phyloP scores from a whole-genome alignment of 108 stramenopile genomes.

The Skeletonema marinoi region DNA sequence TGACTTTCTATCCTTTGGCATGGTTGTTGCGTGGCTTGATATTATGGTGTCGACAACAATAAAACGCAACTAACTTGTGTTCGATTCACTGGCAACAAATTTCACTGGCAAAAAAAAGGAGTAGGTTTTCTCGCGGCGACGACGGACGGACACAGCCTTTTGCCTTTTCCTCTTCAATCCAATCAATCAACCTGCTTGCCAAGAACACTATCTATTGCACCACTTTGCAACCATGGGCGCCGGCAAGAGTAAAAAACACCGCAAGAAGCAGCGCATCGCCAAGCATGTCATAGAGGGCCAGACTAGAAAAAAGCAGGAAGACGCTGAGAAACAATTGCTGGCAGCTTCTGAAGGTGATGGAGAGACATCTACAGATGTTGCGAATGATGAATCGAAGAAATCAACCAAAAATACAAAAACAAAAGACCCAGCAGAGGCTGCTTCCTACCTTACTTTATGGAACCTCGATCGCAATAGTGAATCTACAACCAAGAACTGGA shows the following conservation, averaged over 20 bases:
- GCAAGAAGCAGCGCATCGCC: constrained; percentile 75
- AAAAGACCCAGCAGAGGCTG: constrained; percentile 68
- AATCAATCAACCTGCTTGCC: background rate
- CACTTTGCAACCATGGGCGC: constrained; percentile 27
- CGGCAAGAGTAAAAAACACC: constrained; percentile 47
- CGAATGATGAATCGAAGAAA: constrained; percentile 14
- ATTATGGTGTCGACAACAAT: too few relatives aligned
- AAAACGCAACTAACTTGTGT: too few relatives aligned
- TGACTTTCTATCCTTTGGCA: constrained; percentile 35
- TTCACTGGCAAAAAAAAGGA: too few relatives aligned
- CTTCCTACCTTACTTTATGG: constrained; percentile 69
- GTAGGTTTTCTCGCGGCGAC: too few relatives aligned
- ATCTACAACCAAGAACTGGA: constrained; percentile 56
- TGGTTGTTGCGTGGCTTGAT: constrained; percentile 2
- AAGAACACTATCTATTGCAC: background rate
- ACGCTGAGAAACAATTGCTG: constrained; percentile 18
- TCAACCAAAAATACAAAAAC: constrained; percentile 36
- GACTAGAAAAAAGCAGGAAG: constrained; percentile 23
- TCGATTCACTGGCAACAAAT: too few relatives aligned
- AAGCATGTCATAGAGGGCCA: constrained; percentile 73
- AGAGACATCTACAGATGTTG: background rate
- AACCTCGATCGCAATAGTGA: constrained; percentile 42
- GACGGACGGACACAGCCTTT: too few relatives aligned
- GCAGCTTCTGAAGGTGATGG: constrained; percentile 7
- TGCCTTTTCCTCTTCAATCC: background rate